These are phyloP conservation scores for Geranomyces variabilis DNA, from an alignment of 192 early-diverging fungal genomes.

Conservation along the genomic window DNA sequence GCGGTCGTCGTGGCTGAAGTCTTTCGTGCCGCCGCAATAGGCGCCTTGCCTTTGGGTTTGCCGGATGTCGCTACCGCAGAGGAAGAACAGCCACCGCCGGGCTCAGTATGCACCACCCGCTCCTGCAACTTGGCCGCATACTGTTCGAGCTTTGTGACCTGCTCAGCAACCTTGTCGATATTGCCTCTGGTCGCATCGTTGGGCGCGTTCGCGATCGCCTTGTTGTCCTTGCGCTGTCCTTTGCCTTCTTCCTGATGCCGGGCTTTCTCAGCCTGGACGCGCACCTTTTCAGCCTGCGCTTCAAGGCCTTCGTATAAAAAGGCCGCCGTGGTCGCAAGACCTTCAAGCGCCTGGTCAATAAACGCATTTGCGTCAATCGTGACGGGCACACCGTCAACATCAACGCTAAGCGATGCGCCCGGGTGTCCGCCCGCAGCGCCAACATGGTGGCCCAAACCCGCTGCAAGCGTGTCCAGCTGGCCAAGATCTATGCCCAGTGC, in stretches of 20 bases:
- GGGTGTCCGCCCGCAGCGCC: neutral
- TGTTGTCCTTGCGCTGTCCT: constrained; percentile 15
- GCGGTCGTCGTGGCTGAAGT: constrained; percentile 20
- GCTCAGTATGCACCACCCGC: neutral
- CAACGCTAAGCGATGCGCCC: constrained; percentile 16
- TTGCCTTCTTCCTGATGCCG: constrained; percentile 16
- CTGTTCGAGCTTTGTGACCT: constrained; percentile 30
- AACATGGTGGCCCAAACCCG: constrained; percentile 9
- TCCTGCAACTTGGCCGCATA: constrained; percentile 23
- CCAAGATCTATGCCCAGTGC: constrained; percentile 22
- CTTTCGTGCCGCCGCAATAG: neutral
- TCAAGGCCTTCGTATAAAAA: constrained; percentile 35
- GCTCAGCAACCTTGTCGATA: constrained; percentile 30
- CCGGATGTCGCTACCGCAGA: neutral
- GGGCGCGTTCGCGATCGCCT: neutral
- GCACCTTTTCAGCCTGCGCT: constrained; percentile 28
- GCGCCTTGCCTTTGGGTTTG: constrained; percentile 2
- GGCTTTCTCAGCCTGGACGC: constrained; percentile 13
- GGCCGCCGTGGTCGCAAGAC: constrained; percentile 36
- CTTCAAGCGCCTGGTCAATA: constrained; percentile 39
- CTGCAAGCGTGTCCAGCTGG: constrained; percentile 22
- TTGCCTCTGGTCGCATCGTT: constrained; percentile 5
- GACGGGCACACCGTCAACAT: constrained; percentile 25
- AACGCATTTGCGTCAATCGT: constrained; percentile 29
- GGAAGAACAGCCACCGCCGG: neutral